Base-by-base conservation (phyloP, 2,329 filamentous ascomycete genomes). In the Dryadomyces quercivorus region DNA sequence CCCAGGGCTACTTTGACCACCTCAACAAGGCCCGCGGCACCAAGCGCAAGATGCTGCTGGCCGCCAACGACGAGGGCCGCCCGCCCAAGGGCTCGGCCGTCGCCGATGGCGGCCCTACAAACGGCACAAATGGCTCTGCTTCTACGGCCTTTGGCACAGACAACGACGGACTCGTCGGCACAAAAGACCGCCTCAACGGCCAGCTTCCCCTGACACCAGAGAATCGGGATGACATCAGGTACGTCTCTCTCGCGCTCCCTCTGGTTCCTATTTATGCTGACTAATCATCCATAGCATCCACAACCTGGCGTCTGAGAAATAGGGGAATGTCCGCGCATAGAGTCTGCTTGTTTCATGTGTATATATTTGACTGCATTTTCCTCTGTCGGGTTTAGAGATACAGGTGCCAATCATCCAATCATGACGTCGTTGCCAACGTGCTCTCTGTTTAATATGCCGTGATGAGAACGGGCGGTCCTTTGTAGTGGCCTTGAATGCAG, bases 1-100 rank as follows among this genome's bases (percentile, higher is more conserved):
- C 84, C 1, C 76, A 83, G 5, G 82, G 78, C 45, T 96, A 96
- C 70, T 92, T 96, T 61, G 81, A 88, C 60, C 88, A 90, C 63
- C 75, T 94, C 8, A 84, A 88, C 69, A 73, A 77, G 57, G 69
- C 90, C n/a, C 77, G 88, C 52, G 86, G 85, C 43, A 52, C 42
- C 48, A 82, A 88, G 67, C 84, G 79, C 58, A 52, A 53, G 48
- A 54, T 38, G 36, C 31, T n/a, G 8, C n/a, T 13, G n/a, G 16
- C 2, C 5, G 31, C 44, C 63, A 75, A 94, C 8, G 84, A 88
- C 69, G 73, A 77, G 57, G 69, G 90, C n/a, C 77, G 88, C 53
- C 85, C 85, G 42, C 38, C 42, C 48, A 82, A 88, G 67, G 84
- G 79, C 58, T 45, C 47, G 43, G 52, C 16, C 9, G 42, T 10